phyloP scores from a whole-genome alignment of 768 basidiomycete species.

The Cytidiella melzeri region DNA sequence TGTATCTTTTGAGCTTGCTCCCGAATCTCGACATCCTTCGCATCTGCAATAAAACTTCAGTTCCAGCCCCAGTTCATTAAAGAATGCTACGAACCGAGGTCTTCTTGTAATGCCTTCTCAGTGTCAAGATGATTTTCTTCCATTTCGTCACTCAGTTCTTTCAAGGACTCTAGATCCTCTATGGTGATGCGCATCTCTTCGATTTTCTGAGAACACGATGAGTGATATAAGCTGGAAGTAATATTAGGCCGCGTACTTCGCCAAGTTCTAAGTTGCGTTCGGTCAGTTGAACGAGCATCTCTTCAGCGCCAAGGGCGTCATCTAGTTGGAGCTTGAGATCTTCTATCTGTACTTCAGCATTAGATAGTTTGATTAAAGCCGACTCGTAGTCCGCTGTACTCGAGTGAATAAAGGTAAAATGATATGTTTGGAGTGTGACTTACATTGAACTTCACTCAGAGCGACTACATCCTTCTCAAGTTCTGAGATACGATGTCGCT shows the following conservation, averaged over 20 bases:
- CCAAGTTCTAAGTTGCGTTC: conserved; percentile 89
- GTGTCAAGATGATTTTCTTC: conserved; percentile 96
- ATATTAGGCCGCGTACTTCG: conserved; percentile 49
- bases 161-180: conserved; percentile 92
- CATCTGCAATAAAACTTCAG: conserved; percentile 35
- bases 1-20: conserved; percentile 63
- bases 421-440: not conserved
- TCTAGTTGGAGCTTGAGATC: conserved; percentile 93
- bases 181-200: conserved; percentile 96
- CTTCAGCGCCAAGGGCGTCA: conserved; percentile 91
- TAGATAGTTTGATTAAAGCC: conserved; percentile 71
- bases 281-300: conserved; percentile 92
- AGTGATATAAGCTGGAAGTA: not conserved
- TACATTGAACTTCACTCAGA: conserved; percentile 78
- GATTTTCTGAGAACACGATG: conserved; percentile 60
- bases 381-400: conserved; percentile 75
- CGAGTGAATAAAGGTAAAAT: conserved; percentile 5
- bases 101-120: conserved; percentile 85
- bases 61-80: not conserved
- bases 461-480: conserved; percentile 84
- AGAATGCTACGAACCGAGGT: conserved; percentile 57
- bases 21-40: conserved; percentile 63
- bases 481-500: conserved; percentile 72
- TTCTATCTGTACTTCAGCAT: conserved; percentile 89
- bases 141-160: conserved; percentile 94